Conservation (phyloP, 805 yeast species). For the Dipodascopsis uninucleata region DNA sequence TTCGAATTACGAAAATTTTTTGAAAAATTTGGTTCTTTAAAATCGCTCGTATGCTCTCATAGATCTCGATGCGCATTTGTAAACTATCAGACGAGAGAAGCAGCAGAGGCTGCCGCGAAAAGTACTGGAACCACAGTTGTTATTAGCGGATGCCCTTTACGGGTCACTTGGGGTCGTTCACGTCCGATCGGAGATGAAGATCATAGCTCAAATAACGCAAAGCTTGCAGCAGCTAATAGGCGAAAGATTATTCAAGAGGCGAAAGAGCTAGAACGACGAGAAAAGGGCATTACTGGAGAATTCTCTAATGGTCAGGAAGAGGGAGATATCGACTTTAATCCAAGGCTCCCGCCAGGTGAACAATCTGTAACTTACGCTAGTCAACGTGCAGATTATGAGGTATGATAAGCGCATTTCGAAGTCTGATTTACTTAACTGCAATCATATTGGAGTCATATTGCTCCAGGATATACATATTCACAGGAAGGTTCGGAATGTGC, state of each 20-base stretch:
- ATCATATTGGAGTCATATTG: too few species aligned
- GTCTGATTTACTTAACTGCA: too few species aligned
- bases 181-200: conserved; percentile 28
- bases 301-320: background rate
- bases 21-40: conserved; percentile 46
- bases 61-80: conserved; percentile 62
- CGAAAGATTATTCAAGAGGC: conserved; percentile 24
- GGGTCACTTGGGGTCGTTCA: conserved; percentile 32
- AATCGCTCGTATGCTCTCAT: conserved; percentile 51
- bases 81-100: conserved; percentile 46
- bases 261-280: conserved; percentile 1
- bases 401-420: too few species aligned
- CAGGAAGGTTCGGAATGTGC: too few species aligned
- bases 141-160: conserved; percentile 27
- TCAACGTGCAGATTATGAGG: conserved; percentile 23
- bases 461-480: too few species aligned
- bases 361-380: conserved; percentile 14
- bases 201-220: conserved; percentile 16
- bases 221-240: conserved; percentile 22
- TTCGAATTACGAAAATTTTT: conserved; percentile 54
- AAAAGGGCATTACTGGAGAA: background rate
- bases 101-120: conserved; percentile 49
- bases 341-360: conserved; percentile 24
- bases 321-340: background rate
- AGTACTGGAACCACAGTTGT: conserved; percentile 22